Evolutionary conservation across 345 rosid genomes (phyloP).

Genomic region (Salix arbutifolia): DNA sequence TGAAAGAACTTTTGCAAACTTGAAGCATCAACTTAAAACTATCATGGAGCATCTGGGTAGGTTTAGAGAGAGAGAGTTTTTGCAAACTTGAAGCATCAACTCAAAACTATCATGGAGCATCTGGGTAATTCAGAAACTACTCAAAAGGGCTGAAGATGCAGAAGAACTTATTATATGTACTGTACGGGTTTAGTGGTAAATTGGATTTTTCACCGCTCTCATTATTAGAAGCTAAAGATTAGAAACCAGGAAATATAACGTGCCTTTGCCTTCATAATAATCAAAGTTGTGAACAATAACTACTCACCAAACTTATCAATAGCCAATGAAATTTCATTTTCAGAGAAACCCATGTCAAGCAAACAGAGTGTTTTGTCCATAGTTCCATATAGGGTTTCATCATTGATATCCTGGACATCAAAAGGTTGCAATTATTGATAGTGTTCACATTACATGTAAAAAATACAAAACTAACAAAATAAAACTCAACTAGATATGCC

Average conservation of each 20-base stretch:
- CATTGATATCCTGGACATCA: conserved; percentile 40
- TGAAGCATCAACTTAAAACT: too few species aligned
- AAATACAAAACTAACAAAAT: background rate
- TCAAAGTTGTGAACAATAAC: conserved; percentile 9
- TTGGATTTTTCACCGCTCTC: background rate
- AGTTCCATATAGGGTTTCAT: conserved; percentile 66
- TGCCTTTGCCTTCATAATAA: background rate
- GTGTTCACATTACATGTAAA: background rate
- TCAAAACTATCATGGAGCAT: too few species aligned
- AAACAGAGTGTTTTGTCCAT: conserved; percentile 80
- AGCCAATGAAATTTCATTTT: conserved; percentile 73
- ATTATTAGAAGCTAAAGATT: background rate
- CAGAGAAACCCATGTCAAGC: conserved; percentile 93
- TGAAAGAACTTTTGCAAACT: too few species aligned
- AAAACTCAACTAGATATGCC: background rate
- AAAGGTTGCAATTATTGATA: conserved; percentile 13
- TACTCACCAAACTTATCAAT: conserved; percentile 76
- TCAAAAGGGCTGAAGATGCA: background rate
- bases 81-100: too few species aligned
- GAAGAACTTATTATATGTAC: background rate
- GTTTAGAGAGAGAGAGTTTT: too few species aligned
- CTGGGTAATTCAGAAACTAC: background rate
- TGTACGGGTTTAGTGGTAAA: background rate
- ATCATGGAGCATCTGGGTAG: too few species aligned
- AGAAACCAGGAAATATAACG: background rate